Base-by-base conservation (phyloP, 2,329 filamentous ascomycete genomes). In the Fusarium nematophilum region DNA sequence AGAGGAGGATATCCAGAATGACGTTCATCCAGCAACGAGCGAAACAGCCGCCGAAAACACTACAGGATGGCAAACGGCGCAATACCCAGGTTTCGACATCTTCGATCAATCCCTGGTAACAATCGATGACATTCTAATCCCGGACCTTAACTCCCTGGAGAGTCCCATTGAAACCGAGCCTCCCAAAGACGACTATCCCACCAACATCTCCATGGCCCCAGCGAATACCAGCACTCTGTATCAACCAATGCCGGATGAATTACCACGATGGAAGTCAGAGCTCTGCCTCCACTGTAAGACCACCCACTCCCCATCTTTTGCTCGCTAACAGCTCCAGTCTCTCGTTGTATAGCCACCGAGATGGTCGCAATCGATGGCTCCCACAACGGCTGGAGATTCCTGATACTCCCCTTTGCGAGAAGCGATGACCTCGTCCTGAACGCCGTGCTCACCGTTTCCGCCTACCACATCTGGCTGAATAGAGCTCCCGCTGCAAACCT, bases 311-410 rank as follows among this genome's bases (percentile, higher is more conserved):
- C n/a, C n/a, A 3, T 10, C 2, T 14, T 9, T 39, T 3, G 15
- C 8, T 6, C 10, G 3, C 9, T 18, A n/a, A 13, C 9, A 14
- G 3, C 9, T 5, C 8, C 14, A 67, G 64, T 67, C 27, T 66
- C 64, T 6, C 42, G 53, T 9, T 17, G 60, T 15, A 68, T 68
- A 15, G 61, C 65, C 3, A 42, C 38, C 0, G 64, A 68, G 27
- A 66, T 68, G 64, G 62, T 65, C 1, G 61, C 61, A 8, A 34
- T 68, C 15, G 65, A 68, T 13, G 65, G 63, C n/a, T 25, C 30
- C 11, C 55, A 66, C 38, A 68, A 68, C 21, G 54, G 59, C 15
- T 68, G 64, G 63, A 59, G 65, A 5, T 50, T 59, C 26, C 39
- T 66, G 2, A 47, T 68, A 1, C 64, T 66, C 1, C 64, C 64